Conservation (phyloP, 768 basidiomycete species). For the Suillus discolor region DNA sequence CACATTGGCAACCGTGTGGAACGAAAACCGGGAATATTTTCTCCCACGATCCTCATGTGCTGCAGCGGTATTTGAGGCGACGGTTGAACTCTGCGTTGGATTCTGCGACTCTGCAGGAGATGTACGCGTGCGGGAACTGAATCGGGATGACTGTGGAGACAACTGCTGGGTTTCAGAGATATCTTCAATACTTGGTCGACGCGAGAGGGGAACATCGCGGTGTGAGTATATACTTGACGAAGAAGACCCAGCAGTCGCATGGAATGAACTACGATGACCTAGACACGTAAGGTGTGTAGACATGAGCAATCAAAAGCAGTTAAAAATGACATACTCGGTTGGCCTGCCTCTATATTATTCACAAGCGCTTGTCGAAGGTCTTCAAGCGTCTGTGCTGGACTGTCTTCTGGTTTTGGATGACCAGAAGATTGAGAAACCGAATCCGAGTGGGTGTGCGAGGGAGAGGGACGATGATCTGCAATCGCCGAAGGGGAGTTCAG, state of each 20-base stretch:
- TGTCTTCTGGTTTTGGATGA: slow-evolving; percentile 10
- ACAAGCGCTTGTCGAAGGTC: slow-evolving; percentile 21
- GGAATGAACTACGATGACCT: not conserved
- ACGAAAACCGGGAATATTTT: slow-evolving; percentile 48
- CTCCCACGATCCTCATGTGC: slow-evolving; percentile 28
- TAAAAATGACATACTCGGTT: slow-evolving; percentile 8
- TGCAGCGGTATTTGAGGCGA: not conserved
- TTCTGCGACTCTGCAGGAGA: not conserved
- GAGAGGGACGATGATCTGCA: slow-evolving; percentile 2
- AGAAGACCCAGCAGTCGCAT: slow-evolving; percentile 4
- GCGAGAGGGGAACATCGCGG: slow-evolving; percentile 27
- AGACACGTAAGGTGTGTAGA: not conserved
- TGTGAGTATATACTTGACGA: slow-evolving; percentile 10
- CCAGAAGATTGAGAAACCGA: not conserved
- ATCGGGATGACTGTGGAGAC: slow-evolving; percentile 1
- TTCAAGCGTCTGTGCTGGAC: slow-evolving; percentile 22
- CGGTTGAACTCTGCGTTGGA: not conserved
- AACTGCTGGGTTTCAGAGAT: slow-evolving; percentile 37
- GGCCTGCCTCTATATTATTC: slow-evolving; percentile 13
- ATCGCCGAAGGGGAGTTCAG: not conserved
- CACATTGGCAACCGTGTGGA: slow-evolving; percentile 51
- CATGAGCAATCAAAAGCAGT: not conserved
- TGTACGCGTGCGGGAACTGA: slow-evolving; percentile 6
- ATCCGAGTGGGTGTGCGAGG: not conserved
- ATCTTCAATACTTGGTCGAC: slow-evolving; percentile 40